Evolutionary conservation across 805 yeast species (phyloP).

Genomic region (Metschnikowia lochheadii): DNA sequence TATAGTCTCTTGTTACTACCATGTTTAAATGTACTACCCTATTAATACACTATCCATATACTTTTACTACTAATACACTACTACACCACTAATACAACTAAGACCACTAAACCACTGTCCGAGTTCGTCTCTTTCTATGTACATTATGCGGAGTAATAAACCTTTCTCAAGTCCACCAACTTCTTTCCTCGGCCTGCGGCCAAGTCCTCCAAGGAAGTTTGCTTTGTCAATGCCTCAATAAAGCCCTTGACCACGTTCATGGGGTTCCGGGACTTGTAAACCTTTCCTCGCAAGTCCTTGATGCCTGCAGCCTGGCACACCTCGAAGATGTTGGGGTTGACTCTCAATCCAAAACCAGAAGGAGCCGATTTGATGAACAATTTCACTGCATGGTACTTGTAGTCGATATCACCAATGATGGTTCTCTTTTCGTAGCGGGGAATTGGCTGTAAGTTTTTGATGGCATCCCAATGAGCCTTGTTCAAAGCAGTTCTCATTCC

Average conservation of each 20-base stretch:
- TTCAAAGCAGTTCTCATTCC: slow-evolving; percentile 70
- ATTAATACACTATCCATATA: no score
- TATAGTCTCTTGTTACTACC: no score
- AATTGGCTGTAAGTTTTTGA: slow-evolving; percentile 73
- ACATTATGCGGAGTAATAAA: slow-evolving; percentile 61
- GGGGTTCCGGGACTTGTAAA: slow-evolving; percentile 86
- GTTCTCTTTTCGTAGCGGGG: slow-evolving; percentile 92
- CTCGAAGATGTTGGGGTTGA: slow-evolving; percentile 84
- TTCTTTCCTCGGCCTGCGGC: slow-evolving; percentile 93
- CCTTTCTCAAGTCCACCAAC: slow-evolving; percentile 86
- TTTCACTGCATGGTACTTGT: slow-evolving; percentile 83
- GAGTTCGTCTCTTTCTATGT: slow-evolving; percentile 3
- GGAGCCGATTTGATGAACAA: slow-evolving; percentile 82
- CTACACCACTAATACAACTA: no score
- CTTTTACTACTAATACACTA: no score
- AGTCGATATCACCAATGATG: slow-evolving; percentile 74
- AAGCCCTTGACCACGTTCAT: slow-evolving; percentile 93
- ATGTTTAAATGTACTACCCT: no score
- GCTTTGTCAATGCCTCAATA: slow-evolving; percentile 78
- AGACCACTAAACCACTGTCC: no score
- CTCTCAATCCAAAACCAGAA: slow-evolving; percentile 90
- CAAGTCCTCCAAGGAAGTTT: slow-evolving; percentile 78
- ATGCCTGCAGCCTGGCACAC: slow-evolving; percentile 92
- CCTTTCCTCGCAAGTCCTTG: slow-evolving; percentile 87
- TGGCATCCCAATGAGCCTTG: slow-evolving; percentile 92